Evolutionary conservation across 371 early-diverging fungal genomes (phyloP).

Genomic region (Fennellomyces sp.): DNA sequence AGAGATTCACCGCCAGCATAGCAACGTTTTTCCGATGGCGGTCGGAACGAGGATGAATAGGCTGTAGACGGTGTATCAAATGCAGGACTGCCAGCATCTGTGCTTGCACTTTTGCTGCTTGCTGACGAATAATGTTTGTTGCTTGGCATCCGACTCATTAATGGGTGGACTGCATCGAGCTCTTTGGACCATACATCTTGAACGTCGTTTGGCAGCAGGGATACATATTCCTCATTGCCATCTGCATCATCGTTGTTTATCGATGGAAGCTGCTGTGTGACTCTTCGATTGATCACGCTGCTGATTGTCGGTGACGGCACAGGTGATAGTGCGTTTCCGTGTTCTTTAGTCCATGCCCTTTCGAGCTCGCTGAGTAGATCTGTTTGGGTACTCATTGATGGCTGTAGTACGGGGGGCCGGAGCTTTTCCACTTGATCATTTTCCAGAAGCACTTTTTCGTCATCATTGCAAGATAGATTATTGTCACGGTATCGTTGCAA

Average conservation of each 20-base stretch:
- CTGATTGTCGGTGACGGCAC: not conserved
- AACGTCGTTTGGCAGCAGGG: not conserved
- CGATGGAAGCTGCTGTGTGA: not conserved
- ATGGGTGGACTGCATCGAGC: conserved; percentile 1
- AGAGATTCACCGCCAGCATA: not conserved
- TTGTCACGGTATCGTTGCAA: not conserved
- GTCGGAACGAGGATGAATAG: not conserved
- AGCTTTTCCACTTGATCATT: not conserved
- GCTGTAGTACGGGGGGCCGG: not conserved
- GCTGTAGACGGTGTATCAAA: not conserved
- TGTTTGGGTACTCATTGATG: conserved; percentile 2
- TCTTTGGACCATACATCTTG: not conserved
- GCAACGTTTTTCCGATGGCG: not conserved
- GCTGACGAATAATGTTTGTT: not conserved
- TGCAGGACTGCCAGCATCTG: not conserved
- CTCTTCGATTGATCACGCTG: not conserved
- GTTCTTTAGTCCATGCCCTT: conserved; percentile 2
- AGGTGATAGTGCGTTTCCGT: not conserved
- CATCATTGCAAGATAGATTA: not conserved
- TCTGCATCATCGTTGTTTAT: not conserved
- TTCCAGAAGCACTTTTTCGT: not conserved
- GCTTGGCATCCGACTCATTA: not conserved
- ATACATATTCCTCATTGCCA: not conserved
- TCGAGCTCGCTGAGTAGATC: conserved; percentile 6
- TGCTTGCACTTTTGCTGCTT: not conserved